Base-by-base conservation (phyloP, 2,329 filamentous ascomycete genomes). In the Fusarium heterosporum region DNA sequence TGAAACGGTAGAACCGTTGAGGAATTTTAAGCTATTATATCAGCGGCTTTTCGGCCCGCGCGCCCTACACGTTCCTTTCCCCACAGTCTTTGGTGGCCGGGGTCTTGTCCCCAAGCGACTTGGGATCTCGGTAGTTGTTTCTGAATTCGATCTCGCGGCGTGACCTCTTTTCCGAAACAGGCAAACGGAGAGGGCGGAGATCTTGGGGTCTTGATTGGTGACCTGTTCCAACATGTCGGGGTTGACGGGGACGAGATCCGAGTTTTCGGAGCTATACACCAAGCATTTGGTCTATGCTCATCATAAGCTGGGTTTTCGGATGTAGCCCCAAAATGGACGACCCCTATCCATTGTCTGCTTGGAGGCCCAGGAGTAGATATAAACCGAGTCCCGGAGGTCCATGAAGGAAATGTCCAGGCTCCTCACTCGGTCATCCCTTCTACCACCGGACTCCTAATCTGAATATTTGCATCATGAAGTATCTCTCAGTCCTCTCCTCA, bases 161-260 rank as follows among this genome's bases (percentile, higher is more conserved):
- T 46, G 9, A 32, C 55, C n/a, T 34, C 30, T 30, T 13, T 43
- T 53, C 34, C 57, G 13, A 36, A 50, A 50, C 19, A 34, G 58
- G 57, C 43, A 32, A 42, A 50, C 58, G 58, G 60, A 63, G 45
- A 39, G 13, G 11, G 32, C 60, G 60, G 58, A 63, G 58, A 41
- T 26, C 29, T 63, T 12, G 51, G 51, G 58, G 30, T 63, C n/a
- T 32, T 63, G 58, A 63, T 63, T 63, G 58, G 60, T 2, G 12
- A 6, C 8, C 8, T n/a, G 3, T 6, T 16, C 1, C 38, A 29
- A 19, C n/a, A 28, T 36, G 16, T 16, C 22, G 11, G 22, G 36
- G 48, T 34, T 29, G 42, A 39, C 25, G 25, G 17, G 40, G 29
- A 42, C 19, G 19, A 36, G 32, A 48, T 19, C 38, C 38, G 19